Percentiles rank a stretch among this genome's conserved stretches.
Evolutionary conservation across 2,329 filamentous ascomycete species (phyloP).

Genomic region (Grosmannia serpens): DNA sequence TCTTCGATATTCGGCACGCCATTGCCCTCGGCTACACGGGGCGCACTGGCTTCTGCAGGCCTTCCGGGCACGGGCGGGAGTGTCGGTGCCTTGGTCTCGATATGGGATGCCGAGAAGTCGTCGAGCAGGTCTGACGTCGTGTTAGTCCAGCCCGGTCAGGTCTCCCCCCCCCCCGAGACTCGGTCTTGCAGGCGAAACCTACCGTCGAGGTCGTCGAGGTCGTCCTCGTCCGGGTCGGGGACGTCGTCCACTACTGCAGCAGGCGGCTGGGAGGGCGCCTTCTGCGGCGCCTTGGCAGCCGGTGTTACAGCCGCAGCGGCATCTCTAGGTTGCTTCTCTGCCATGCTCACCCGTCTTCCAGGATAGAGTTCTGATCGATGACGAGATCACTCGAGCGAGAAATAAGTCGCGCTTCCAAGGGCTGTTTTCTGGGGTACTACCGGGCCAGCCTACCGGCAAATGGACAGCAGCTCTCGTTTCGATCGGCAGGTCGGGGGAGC

Average conservation of each 20-base stretch:
- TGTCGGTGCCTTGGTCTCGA: slow-evolving; percentile 33
- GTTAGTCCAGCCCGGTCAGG: neutral
- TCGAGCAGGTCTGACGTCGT: slow-evolving; percentile 66
- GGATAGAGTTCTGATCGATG: no score
- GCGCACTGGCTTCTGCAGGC: slow-evolving; percentile 8
- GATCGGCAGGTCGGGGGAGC: no score
- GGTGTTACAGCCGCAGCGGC: neutral
- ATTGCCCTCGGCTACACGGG: slow-evolving; percentile 12
- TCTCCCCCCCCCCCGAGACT: neutral
- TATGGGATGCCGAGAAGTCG: slow-evolving; percentile 63
- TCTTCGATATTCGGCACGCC: slow-evolving; percentile 23
- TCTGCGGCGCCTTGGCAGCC: neutral
- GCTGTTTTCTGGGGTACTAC: no score
- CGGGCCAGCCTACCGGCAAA: no score
- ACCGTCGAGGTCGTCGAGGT: slow-evolving; percentile 87
- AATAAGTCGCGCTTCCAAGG: no score
- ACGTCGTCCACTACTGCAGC: slow-evolving; percentile 28
- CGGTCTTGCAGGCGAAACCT: slow-evolving; percentile 16
- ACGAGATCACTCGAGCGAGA: no score
- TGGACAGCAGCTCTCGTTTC: no score
- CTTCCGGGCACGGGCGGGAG: slow-evolving; percentile 3
- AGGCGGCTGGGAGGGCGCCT: neutral
- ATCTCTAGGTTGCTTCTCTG: neutral
- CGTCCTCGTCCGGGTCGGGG: slow-evolving; percentile 86
- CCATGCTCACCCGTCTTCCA: neutral